Evolutionary conservation across 257 asterid species (phyloP).

Genomic region (Solanum peruvianum): DNA sequence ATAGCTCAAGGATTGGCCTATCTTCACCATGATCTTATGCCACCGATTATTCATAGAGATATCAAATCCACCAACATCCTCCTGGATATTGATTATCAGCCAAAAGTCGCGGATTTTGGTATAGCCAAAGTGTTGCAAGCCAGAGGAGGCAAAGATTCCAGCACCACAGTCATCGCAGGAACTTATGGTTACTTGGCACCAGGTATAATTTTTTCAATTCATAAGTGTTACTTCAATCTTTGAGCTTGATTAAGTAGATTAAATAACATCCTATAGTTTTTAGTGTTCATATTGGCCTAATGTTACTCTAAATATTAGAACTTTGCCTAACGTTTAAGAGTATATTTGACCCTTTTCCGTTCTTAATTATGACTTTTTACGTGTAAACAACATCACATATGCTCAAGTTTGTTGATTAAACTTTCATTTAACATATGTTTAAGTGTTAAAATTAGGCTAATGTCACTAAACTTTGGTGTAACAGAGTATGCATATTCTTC

Average conservation of each 20-base stretch:
- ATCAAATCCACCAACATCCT: conserved; percentile 79
- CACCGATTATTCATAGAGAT: conserved; percentile 75
- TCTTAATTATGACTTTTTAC: not conserved
- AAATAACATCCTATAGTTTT: not conserved
- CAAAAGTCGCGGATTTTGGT: conserved; percentile 92
- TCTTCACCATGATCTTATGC: conserved; percentile 74
- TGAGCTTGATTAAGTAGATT: not conserved
- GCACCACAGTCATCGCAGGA: conserved; percentile 66
- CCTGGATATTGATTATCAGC: conserved; percentile 56
- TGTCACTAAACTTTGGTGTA: not conserved
- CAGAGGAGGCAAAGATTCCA: conserved; percentile 59
- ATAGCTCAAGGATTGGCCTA: conserved; percentile 86
- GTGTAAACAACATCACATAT: not conserved
- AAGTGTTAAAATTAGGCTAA: not conserved
- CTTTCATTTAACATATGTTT: not conserved
- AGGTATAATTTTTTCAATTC: conserved; percentile 25
- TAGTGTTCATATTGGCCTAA: not conserved
- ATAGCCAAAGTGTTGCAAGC: conserved; percentile 84
- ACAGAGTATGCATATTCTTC: conserved; percentile 87
- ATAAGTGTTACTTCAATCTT: not conserved
- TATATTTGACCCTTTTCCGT: not conserved
- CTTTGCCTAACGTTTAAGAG: not conserved
- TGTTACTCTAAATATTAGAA: not conserved
- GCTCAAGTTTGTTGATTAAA: not conserved
- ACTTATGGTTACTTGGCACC: conserved; percentile 97